phyloP scores from a whole-genome alignment of 352 stramenopile genomes.

The Phytophthora melonis region DNA sequence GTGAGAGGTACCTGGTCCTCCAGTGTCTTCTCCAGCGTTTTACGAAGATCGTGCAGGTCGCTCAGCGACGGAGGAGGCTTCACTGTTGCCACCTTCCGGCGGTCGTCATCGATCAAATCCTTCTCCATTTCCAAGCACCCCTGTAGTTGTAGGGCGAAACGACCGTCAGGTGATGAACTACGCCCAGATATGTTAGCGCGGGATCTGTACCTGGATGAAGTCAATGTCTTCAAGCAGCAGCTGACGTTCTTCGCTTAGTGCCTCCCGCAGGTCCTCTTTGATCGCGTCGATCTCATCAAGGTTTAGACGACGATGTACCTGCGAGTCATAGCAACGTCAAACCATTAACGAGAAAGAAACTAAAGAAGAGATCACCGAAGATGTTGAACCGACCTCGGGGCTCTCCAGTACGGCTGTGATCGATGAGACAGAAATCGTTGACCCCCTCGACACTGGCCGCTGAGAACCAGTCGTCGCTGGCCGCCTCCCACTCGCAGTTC shows the following conservation, averaged over 20 bases:
- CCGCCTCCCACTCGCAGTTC: constrained; percentile 46
- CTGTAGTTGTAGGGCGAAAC: constrained; percentile 27
- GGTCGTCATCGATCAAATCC: constrained; percentile 82
- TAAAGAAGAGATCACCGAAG: background rate
- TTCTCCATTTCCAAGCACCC: constrained; percentile 88
- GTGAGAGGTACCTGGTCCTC: constrained; percentile 54
- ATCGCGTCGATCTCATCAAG: constrained; percentile 83
- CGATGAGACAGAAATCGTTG: constrained; percentile 68
- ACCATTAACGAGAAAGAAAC: constrained; percentile 2
- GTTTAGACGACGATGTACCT: constrained; percentile 62
- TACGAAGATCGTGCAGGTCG: constrained; percentile 70
- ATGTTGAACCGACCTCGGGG: constrained; percentile 44
- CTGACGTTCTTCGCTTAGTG: constrained; percentile 64
- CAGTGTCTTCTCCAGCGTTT: constrained; percentile 68
- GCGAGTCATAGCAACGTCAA: constrained; percentile 1
- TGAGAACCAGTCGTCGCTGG: constrained; percentile 55
- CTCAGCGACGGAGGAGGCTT: constrained; percentile 63
- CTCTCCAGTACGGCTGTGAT: constrained; percentile 70
- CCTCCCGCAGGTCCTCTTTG: constrained; percentile 63
- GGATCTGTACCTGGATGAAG: constrained; percentile 72
- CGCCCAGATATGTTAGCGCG: background rate
- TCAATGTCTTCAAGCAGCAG: constrained; percentile 85
- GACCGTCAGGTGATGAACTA: background rate
- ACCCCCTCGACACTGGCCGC: constrained; percentile 71
- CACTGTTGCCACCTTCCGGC: constrained; percentile 44